Conservation (phyloP, 2,329 filamentous ascomycete species). For the Teratosphaeria epicoccoides region DNA sequence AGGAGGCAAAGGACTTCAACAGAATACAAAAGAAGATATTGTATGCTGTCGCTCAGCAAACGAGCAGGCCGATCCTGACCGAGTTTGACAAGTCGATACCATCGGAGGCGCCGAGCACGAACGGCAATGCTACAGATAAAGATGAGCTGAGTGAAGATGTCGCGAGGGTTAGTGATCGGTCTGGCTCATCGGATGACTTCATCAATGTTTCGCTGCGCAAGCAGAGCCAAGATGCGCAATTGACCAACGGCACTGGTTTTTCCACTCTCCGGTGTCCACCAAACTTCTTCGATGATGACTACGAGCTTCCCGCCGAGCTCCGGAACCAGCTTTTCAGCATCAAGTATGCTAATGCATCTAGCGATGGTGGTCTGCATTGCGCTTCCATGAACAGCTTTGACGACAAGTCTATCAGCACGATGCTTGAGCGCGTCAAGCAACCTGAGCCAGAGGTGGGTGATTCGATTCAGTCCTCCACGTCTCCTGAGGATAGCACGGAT, state of each 20-base stretch:
- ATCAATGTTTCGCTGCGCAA: slow-evolving; percentile 84
- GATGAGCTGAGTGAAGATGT: slow-evolving; percentile 37
- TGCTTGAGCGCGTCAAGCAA: slow-evolving; percentile 21
- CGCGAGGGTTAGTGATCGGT: slow-evolving; percentile 62
- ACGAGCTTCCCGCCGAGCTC: slow-evolving; percentile 47
- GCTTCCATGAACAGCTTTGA: slow-evolving; percentile 35
- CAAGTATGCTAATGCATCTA: slow-evolving; percentile 49
- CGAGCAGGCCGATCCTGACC: slow-evolving; percentile 55
- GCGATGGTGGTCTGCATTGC: slow-evolving; percentile 44
- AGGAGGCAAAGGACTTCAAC: slow-evolving; percentile 61
- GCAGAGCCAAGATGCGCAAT: background rate
- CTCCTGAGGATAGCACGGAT: slow-evolving; percentile 12
- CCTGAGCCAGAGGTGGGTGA: slow-evolving; percentile 11
- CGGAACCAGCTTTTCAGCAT: slow-evolving; percentile 65
- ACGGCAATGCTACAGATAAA: slow-evolving; percentile 13
- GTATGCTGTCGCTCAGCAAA: slow-evolving; percentile 63
- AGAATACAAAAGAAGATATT: slow-evolving; percentile 70
- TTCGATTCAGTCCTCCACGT: slow-evolving; percentile 18
- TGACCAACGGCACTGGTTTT: background rate
- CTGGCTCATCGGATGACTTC: slow-evolving; percentile 79
- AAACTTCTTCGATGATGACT: slow-evolving; percentile 20
- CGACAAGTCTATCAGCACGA: slow-evolving; percentile 12
- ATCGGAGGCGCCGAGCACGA: background rate
- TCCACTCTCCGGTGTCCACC: slow-evolving; percentile 15
- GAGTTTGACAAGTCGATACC: slow-evolving; percentile 28